Evolutionary conservation across 495 filamentous ascomycete genomes (phyloP).

Genomic region (Xylaria telfairii): DNA sequence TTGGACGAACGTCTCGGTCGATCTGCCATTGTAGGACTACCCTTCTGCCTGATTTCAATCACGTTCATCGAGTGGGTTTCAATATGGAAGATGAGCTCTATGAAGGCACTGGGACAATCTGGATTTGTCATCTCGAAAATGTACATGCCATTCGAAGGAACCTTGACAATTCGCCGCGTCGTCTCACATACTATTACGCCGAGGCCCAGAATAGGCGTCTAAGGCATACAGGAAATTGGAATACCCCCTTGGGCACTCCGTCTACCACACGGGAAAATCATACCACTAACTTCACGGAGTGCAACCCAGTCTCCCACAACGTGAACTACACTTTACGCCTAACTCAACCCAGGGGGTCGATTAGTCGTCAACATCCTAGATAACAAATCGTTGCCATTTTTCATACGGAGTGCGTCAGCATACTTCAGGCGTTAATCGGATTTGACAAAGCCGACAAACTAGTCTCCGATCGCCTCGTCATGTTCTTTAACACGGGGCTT

Average conservation of each 20-base stretch:
- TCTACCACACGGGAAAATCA: neutral
- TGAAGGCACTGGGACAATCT: slow-evolving; percentile 3
- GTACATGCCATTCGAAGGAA: neutral
- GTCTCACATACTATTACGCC: neutral
- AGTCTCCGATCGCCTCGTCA: neutral
- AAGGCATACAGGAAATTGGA: neutral
- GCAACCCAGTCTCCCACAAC: neutral
- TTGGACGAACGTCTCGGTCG: slow-evolving; percentile 4
- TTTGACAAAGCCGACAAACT: neutral
- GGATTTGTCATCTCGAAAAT: neutral
- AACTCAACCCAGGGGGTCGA: neutral
- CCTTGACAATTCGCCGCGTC: neutral
- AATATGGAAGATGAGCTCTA: too few relatives aligned
- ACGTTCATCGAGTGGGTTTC: neutral
- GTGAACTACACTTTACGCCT: neutral
- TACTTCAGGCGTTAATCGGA: neutral
- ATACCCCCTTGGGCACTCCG: neutral
- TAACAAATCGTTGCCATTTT: neutral
- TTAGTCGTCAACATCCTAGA: neutral
- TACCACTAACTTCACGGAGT: neutral
- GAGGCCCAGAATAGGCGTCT: neutral
- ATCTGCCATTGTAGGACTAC: neutral
- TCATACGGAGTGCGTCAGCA: neutral
- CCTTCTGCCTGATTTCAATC: slow-evolving; percentile 1
- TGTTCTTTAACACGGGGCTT: neutral